Evolutionary conservation across 306 rosid species (phyloP).

Genomic region (Casuarina cunninghamiana): DNA sequence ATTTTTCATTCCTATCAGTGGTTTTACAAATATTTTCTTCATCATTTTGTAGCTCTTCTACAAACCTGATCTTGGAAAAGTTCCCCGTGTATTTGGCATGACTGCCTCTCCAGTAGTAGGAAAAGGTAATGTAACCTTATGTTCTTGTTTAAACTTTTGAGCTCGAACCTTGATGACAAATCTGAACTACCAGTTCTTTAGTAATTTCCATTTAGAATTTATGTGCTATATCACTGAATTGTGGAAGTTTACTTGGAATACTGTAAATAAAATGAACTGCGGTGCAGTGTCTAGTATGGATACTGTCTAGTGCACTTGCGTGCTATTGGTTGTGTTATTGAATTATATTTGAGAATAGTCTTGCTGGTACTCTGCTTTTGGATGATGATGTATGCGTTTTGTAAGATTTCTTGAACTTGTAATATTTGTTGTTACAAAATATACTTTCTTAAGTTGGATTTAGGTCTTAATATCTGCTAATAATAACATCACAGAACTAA

Average conservation of each 20-base stretch:
- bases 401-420: background rate
- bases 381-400: background rate
- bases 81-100: slow-evolving; percentile 97
- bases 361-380: background rate
- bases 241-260: background rate
- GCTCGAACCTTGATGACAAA: background rate
- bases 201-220: slow-evolving; percentile 5
- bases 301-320: background rate
- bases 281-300: background rate
- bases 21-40: slow-evolving; percentile 20
- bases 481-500: background rate
- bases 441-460: background rate
- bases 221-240: background rate
- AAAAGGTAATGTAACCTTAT: slow-evolving; percentile 54
- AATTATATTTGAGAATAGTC: background rate
- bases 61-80: slow-evolving; percentile 39
- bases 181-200: slow-evolving; percentile 9
- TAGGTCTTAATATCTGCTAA: background rate
- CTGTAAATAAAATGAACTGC: background rate
- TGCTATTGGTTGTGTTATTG: background rate
- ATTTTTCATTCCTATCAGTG: slow-evolving; percentile 14
- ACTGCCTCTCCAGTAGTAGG: slow-evolving; percentile 99
- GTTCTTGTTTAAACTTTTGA: slow-evolving; percentile 15
- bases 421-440: background rate
- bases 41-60: slow-evolving; percentile 55